Conservation (phyloP, 176 grass and related monocot genomes). For the Rhynchospora breviuscula region DNA sequence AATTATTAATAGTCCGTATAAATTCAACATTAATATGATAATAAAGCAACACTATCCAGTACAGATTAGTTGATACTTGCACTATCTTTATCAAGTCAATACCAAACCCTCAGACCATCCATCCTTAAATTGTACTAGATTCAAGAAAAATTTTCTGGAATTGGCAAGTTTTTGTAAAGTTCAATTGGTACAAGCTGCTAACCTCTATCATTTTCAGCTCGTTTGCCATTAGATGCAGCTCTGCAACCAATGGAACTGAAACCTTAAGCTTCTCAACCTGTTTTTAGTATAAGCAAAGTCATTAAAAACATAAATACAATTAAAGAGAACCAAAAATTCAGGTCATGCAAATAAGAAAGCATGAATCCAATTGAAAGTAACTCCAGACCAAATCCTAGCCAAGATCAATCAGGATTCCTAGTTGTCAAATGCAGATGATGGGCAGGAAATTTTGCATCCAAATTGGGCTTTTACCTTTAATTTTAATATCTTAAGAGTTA, state of each 20-base stretch:
- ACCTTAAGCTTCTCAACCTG: slow-evolving; percentile 76
- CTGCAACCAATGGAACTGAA: slow-evolving; percentile 48
- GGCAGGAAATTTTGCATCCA: neutral
- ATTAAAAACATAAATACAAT: neutral
- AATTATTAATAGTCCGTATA: neutral
- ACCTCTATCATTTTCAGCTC: slow-evolving; percentile 61
- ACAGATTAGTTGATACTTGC: neutral
- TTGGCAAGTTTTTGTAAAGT: slow-evolving; percentile 10
- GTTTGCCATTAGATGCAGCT: slow-evolving; percentile 87
- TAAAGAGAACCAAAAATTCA: neutral
- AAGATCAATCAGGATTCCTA: neutral
- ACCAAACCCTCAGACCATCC: neutral
- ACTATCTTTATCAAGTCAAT: neutral
- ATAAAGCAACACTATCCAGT: neutral
- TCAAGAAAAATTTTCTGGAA: neutral
- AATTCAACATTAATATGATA: neutral
- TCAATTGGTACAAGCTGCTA: slow-evolving; percentile 19
- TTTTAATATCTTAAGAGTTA: neutral
- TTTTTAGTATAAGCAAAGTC: slow-evolving; percentile 24
- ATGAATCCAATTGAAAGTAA: neutral
- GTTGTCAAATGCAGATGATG: neutral
- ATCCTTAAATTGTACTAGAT: neutral
- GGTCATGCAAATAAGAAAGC: slow-evolving; percentile 3
- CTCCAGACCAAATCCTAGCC: neutral
- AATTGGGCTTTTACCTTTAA: neutral